phyloP scores from a whole-genome alignment of 2,329 filamentous ascomycete genomes.

The Trichoderma citrinoviride region DNA sequence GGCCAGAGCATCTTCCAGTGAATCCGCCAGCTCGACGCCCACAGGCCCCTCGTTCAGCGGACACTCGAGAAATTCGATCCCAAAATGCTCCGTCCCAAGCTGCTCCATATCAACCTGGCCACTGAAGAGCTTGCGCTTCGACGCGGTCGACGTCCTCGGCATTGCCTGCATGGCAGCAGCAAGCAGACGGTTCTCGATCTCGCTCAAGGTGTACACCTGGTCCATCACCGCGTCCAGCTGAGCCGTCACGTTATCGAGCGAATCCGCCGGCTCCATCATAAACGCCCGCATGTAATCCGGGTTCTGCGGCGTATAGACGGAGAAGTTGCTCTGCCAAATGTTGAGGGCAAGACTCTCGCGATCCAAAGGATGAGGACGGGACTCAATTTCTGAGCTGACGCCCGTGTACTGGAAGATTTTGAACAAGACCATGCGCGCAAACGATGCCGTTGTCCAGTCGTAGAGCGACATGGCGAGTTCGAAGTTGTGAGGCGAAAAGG shows the following conservation, averaged over 20 bases:
- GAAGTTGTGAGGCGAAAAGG: slow-evolving; percentile 17
- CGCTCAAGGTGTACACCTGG: slow-evolving; percentile 10
- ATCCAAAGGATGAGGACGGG: slow-evolving; percentile 10
- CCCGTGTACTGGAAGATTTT: slow-evolving; percentile 22
- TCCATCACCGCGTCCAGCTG: slow-evolving; percentile 8
- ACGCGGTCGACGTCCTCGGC: slow-evolving; percentile 9
- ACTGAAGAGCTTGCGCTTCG: slow-evolving; percentile 16
- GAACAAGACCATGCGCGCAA: slow-evolving; percentile 17
- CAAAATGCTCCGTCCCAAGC: slow-evolving; percentile 9
- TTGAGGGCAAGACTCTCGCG: background rate
- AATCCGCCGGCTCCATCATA: slow-evolving; percentile 18
- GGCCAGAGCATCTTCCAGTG: slow-evolving; percentile 1
- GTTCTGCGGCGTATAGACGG: slow-evolving; percentile 15
- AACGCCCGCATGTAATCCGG: slow-evolving; percentile 14
- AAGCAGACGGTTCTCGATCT: slow-evolving; percentile 17
- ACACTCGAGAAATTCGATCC: slow-evolving; percentile 17
- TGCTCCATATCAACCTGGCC: slow-evolving; percentile 21
- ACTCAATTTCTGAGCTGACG: background rate
- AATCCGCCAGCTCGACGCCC: background rate
- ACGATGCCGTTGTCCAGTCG: slow-evolving; percentile 20
- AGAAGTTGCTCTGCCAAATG: slow-evolving; percentile 21
- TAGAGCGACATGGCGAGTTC: slow-evolving; percentile 21
- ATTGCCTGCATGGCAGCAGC: slow-evolving; percentile 11
- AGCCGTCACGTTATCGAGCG: slow-evolving; percentile 1
- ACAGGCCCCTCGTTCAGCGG: slow-evolving; percentile 13